These are phyloP conservation scores for Trichophyton simii DNA, from an alignment of 2,329 filamentous ascomycete species.

Conservation along the genomic window DNA sequence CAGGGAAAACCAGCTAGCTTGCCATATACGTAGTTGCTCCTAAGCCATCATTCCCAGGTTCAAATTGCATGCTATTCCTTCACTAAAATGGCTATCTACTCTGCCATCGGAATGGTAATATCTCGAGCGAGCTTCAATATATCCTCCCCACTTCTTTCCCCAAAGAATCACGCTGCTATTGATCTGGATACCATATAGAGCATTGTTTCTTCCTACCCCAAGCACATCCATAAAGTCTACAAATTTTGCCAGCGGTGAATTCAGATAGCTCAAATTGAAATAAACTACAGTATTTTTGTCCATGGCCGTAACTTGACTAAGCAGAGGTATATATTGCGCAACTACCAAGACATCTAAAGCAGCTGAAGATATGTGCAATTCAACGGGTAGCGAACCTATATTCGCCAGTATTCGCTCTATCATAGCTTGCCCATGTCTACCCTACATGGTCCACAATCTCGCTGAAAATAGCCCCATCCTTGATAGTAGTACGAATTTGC, in stretches of 20 bases:
- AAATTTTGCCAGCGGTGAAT: no score
- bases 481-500: conserved; percentile 73
- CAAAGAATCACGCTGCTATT: background rate
- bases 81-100: background rate
- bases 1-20: background rate
- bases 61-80: conserved; percentile 1
- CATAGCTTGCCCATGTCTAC: background rate
- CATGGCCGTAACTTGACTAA: background rate
- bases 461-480: conserved; percentile 64
- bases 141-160: background rate
- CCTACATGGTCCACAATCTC: conserved; percentile 91
- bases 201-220: background rate
- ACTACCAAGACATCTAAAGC: background rate
- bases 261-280: background rate
- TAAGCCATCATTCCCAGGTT: background rate
- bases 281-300: background rate
- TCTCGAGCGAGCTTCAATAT: background rate
- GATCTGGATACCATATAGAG: background rate
- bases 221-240: background rate
- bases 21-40: background rate
- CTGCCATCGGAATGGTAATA: background rate
- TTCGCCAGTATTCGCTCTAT: background rate
- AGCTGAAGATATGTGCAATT: background rate
- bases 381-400: background rate
- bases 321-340: background rate